These are phyloP conservation scores for Pythium periplocum DNA, from an alignment of 352 stramenopile genomes.

Conservation along the genomic window DNA sequence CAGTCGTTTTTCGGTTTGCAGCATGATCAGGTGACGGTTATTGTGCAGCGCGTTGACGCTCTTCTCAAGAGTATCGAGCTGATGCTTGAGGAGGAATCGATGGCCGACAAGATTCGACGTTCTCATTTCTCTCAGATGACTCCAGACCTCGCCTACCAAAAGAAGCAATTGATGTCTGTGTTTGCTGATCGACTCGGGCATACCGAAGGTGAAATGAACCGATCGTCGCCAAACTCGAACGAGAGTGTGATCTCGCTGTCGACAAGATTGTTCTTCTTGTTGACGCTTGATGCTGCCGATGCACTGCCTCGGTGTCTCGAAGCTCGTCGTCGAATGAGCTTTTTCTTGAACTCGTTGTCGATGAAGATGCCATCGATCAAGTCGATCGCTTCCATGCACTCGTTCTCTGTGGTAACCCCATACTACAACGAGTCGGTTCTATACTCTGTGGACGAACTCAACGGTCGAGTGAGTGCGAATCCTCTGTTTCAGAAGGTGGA, in stretches of 20 bases:
- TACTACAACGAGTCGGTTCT: constrained; percentile 89
- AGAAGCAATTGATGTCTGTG: constrained; percentile 67
- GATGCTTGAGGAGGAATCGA: constrained; percentile 86
- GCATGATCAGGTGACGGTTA: constrained; percentile 69
- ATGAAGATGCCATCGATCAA: constrained; percentile 85
- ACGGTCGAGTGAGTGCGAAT: constrained; percentile 76
- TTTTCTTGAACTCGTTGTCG: constrained; percentile 85
- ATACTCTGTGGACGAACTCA: constrained; percentile 81
- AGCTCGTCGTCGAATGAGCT: constrained; percentile 85
- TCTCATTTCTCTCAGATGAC: constrained; percentile 76
- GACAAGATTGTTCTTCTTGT: constrained; percentile 76
- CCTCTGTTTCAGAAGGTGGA: constrained; percentile 84
- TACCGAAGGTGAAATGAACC: constrained; percentile 34
- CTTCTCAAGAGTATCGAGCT: constrained; percentile 79
- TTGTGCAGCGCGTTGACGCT: constrained; percentile 72
- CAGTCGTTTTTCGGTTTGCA: constrained; percentile 46
- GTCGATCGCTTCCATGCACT: constrained; percentile 83
- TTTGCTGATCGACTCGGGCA: constrained; percentile 69
- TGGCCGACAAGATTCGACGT: constrained; percentile 77
- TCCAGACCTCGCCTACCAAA: constrained; percentile 71
- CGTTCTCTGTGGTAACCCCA: constrained; percentile 84
- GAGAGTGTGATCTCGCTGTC: constrained; percentile 75
- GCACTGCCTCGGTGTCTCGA: constrained; percentile 79
- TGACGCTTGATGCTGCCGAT: constrained; percentile 81
- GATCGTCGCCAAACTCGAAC: constrained; percentile 64